These are phyloP conservation scores for Graphiopsis chlorocephala DNA, from an alignment of 2,329 filamentous ascomycete species.

Conservation along the genomic window DNA sequence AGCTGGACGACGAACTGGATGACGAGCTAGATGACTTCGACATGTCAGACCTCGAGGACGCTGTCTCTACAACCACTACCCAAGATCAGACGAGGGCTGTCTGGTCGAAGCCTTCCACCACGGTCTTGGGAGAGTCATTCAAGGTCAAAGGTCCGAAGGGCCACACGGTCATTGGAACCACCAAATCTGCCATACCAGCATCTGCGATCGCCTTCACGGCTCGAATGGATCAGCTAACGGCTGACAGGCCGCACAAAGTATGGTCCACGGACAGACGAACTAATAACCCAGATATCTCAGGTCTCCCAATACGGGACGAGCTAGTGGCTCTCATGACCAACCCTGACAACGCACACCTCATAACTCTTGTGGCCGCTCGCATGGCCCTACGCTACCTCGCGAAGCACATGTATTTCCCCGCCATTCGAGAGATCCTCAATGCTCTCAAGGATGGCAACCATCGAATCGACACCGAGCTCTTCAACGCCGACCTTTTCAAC, in stretches of 20 bases:
- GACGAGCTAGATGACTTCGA: background rate
- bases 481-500: slow-evolving; percentile 25
- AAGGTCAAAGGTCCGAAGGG: background rate
- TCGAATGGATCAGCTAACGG: background rate
- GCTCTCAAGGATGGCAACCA: slow-evolving; percentile 19
- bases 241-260: background rate
- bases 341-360: background rate
- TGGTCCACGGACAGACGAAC: background rate
- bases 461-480: slow-evolving; percentile 20
- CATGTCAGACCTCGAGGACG: background rate
- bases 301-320: background rate
- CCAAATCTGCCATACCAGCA: background rate
- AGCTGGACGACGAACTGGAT: background rate
- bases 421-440: slow-evolving; percentile 22
- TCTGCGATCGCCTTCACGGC: background rate
- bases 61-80: background rate
- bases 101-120: background rate
- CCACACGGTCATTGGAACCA: background rate
- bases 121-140: background rate
- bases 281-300: background rate
- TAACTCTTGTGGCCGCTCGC: slow-evolving; percentile 22
- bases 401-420: slow-evolving; percentile 19
- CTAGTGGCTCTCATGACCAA: background rate
- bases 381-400: slow-evolving; percentile 24
- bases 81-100: background rate